Base-by-base conservation (phyloP, 257 asterid genomes). In the Solanum habrochaites region DNA sequence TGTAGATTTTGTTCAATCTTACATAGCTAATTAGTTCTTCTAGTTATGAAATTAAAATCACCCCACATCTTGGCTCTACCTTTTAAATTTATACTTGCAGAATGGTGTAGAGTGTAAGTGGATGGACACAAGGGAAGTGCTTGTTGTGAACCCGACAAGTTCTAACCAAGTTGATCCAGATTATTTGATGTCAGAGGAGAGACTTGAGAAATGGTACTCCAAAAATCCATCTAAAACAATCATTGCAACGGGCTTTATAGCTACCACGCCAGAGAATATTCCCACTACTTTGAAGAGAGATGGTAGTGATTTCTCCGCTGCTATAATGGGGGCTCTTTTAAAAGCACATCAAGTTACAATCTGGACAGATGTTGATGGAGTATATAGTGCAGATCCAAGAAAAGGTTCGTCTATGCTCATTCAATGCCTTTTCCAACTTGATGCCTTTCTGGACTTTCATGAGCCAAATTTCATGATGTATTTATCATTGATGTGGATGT, bases 291-390 rank as follows among this genome's bases (percentile, higher is more conserved):
- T 97, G 94, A 97, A 97, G 92, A 93, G 99, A 91, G 99, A 97
- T 83, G 99, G 99, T 32, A 97, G 99, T 88, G 99, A 97, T 90
- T 97, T 97, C 92, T 97, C 99, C 66, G 99, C 99, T 82, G 99
- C 99, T 87, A 97, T 97, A 78, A 93, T 97, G 98, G 98, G 99
- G 88, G 95, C 99, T 70, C 93, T 97, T 88, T 91, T 96, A 82
- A 91, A 69, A 93, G 99, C 99, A 60, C 91, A 96, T 35, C 98
- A 94, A 93, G 98, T 97, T 86, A 97, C 99, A 80, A 97, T 97
- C 80, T 97, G 99, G 99, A 97, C 99, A 60, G 99, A 97, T 69
- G 99, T 97, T 90, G 94, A 97, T 92, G 99, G 99, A 43, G 98
- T 97, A 11, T 97, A 94, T 88, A 97, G 99, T 90, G 99, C 99